Evolutionary conservation across 2,329 filamentous ascomycete species (phyloP).

Genomic region (Harringtonia lauricola): DNA sequence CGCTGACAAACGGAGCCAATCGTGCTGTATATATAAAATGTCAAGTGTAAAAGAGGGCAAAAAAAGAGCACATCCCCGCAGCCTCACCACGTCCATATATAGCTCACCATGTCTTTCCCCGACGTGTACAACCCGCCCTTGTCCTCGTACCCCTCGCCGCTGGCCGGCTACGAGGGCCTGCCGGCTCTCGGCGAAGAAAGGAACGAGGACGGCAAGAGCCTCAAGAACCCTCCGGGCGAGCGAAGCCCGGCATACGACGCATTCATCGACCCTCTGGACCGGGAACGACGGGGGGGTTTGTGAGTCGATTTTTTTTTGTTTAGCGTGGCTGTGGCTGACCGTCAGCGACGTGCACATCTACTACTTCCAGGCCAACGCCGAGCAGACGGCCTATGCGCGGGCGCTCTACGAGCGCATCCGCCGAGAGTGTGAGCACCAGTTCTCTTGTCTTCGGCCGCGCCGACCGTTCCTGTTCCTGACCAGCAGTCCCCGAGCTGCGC

Average conservation of each 20-base stretch:
- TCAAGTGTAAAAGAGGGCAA: no score
- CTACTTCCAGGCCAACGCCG: conserved; percentile 53
- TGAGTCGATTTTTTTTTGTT: conserved; percentile 22
- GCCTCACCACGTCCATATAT: background rate
- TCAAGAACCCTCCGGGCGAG: conserved; percentile 52
- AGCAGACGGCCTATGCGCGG: conserved; percentile 55
- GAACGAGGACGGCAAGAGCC: conserved; percentile 66
- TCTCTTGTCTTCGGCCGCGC: background rate
- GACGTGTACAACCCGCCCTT: conserved; percentile 13
- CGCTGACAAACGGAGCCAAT: no score
- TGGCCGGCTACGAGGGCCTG: conserved; percentile 46
- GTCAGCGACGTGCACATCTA: conserved; percentile 73
- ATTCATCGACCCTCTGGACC: conserved; percentile 59
- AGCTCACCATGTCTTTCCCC: background rate
- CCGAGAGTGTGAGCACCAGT: conserved; percentile 54
- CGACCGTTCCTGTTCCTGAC: background rate
- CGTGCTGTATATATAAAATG: no score
- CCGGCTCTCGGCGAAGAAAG: conserved; percentile 45
- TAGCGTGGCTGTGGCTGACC: background rate
- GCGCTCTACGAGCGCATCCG: conserved; percentile 70
- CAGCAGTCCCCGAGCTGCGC: conserved; percentile 67
- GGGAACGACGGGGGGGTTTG: conserved; percentile 61
- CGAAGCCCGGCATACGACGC: conserved; percentile 57
- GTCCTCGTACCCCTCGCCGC: conserved; percentile 39
- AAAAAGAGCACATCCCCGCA: no score